A percentile compares a stretch with the other conserved stretches of the same genome.
phyloP scores from a whole-genome alignment of 192 early-diverging fungal species.

The Coemansia sp. region DNA sequence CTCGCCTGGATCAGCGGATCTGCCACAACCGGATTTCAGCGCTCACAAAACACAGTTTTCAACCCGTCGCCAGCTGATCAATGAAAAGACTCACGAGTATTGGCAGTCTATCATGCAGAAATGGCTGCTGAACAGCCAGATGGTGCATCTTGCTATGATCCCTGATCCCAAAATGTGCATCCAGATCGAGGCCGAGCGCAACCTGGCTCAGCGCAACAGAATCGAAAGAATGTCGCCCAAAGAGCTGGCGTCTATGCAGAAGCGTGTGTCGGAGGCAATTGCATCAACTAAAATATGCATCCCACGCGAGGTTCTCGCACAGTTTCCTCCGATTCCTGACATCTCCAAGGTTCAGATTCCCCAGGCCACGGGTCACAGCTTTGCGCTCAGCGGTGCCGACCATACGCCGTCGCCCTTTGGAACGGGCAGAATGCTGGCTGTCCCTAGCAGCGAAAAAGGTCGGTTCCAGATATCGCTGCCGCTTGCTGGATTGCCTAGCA shows the following conservation, averaged over 20 bases:
- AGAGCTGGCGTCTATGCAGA: slow-evolving; percentile 29
- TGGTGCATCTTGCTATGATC: slow-evolving; percentile 42
- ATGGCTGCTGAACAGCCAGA: slow-evolving; percentile 39
- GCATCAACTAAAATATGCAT: slow-evolving; percentile 48
- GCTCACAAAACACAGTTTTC: slow-evolving; percentile 58
- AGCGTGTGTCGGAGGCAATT: slow-evolving; percentile 43
- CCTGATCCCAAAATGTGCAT: slow-evolving; percentile 45
- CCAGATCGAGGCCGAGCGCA: slow-evolving; percentile 53
- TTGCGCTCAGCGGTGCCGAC: slow-evolving; percentile 8
- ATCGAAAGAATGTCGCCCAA: slow-evolving; percentile 29
- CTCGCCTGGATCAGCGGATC: slow-evolving; percentile 26
- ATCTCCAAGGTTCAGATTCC: slow-evolving; percentile 36
- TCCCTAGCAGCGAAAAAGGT: slow-evolving; percentile 17
- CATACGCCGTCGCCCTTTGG: slow-evolving; percentile 34
- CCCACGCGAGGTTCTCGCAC: slow-evolving; percentile 58
- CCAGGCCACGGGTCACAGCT: slow-evolving; percentile 22
- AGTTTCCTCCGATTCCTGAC: slow-evolving; percentile 72
- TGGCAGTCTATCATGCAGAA: slow-evolving; percentile 44
- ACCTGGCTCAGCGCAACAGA: slow-evolving; percentile 36
- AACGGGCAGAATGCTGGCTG: slow-evolving; percentile 32
- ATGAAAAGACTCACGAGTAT: slow-evolving; percentile 25
- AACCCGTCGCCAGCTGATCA: slow-evolving; percentile 35
- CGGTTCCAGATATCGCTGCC: slow-evolving; percentile 48
- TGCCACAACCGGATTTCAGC: slow-evolving; percentile 53
- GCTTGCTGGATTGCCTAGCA: slow-evolving; percentile 28